Percentiles rank a stretch among this genome's conserved stretches.
Conservation (phyloP, 305 asterid species). For the Solanum hybrid region DNA sequence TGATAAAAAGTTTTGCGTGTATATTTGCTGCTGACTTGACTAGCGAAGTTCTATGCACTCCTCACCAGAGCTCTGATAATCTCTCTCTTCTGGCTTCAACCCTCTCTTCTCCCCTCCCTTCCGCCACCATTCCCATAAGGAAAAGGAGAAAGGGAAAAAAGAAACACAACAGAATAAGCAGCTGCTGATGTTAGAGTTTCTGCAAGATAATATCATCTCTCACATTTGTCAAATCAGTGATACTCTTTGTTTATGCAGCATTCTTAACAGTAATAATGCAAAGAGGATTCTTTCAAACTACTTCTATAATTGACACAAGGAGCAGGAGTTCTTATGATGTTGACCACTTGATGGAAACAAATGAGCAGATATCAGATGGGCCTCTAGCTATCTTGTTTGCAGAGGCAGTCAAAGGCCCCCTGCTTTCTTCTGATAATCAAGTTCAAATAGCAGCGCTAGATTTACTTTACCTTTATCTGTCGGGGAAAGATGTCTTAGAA, state of each 20-base stretch:
- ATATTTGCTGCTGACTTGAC: neutral
- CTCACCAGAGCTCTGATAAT: neutral
- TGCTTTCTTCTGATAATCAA: slow-evolving; percentile 86
- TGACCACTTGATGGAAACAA: slow-evolving; percentile 46
- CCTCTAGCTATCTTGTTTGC: slow-evolving; percentile 69
- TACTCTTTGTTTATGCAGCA: slow-evolving; percentile 38
- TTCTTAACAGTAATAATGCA: slow-evolving; percentile 74
- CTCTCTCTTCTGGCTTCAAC: neutral
- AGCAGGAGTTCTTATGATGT: slow-evolving; percentile 33
- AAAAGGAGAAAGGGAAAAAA: neutral
- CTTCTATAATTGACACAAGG: slow-evolving; percentile 29
- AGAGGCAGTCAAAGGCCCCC: slow-evolving; percentile 89
- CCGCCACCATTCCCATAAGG: neutral
- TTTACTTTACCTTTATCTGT: slow-evolving; percentile 47
- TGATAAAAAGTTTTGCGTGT: neutral
- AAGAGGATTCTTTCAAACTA: slow-evolving; percentile 63
- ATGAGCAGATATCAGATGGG: slow-evolving; percentile 36
- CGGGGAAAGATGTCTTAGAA: slow-evolving; percentile 39
- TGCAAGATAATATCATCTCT: neutral
- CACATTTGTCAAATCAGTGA: neutral
- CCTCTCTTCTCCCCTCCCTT: neutral
- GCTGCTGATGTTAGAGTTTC: neutral
- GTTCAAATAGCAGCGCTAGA: slow-evolving; percentile 79
- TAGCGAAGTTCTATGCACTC: neutral
- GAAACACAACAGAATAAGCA: neutral